phyloP scores from a whole-genome alignment of 208 protist genomes.

The Leishmania tropica region DNA sequence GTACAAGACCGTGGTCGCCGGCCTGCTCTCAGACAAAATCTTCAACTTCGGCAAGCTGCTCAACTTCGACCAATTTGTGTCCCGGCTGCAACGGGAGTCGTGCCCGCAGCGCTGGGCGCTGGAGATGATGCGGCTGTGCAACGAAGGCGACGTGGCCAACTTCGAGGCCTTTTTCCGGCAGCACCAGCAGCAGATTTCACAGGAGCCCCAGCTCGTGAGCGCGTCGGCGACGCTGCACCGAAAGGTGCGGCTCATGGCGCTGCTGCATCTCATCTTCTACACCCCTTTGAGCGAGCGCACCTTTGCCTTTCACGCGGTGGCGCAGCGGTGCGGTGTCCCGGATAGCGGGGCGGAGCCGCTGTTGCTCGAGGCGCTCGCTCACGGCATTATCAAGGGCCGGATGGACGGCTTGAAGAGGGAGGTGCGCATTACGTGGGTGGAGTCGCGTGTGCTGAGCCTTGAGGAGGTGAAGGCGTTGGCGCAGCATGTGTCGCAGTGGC shows the following conservation, averaged over 20 bases:
- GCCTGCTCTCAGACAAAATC: constrained; percentile 80
- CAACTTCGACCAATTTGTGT: constrained; percentile 61
- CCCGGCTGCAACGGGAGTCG: constrained; percentile 32
- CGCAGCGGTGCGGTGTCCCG: constrained; percentile 63
- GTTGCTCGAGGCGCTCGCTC: constrained; percentile 94
- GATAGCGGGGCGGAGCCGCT: constrained; percentile 91
- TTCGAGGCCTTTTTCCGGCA: constrained; percentile 67
- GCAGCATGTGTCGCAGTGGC: constrained; percentile 73
- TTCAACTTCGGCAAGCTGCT: constrained; percentile 91
- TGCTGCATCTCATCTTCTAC: constrained; percentile 96
- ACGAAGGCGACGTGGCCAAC: constrained; percentile 75
- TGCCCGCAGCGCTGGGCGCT: constrained; percentile 64
- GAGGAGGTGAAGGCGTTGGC: constrained; percentile 78
- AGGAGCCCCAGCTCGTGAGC: constrained; percentile 35
- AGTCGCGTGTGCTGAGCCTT: constrained; percentile 86
- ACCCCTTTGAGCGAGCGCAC: constrained; percentile 91
- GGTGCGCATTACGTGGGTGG: constrained; percentile 89
- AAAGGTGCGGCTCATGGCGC: constrained; percentile 92
- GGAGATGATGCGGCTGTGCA: constrained; percentile 75
- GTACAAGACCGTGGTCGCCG: constrained; percentile 75
- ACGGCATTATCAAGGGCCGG: constrained; percentile 91
- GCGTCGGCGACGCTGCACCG: constrained; percentile 33
- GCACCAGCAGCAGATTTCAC: constrained; percentile 44
- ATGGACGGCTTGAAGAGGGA: constrained; percentile 92
- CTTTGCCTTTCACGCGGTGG: constrained; percentile 80